These are phyloP conservation scores for Castanea sativa DNA, from an alignment of 306 rosid genomes.

Conservation along the genomic window DNA sequence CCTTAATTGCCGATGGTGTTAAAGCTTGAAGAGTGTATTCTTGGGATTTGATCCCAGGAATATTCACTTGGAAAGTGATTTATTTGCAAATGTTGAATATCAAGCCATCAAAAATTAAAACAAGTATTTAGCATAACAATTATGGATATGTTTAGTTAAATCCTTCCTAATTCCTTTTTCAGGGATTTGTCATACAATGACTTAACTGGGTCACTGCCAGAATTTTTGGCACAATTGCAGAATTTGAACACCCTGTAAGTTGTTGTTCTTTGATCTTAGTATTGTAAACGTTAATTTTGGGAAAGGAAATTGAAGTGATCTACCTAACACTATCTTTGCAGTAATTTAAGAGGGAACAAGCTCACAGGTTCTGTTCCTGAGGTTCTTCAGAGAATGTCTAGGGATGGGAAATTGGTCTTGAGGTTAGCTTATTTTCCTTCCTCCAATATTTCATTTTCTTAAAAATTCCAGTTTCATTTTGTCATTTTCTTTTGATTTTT, in stretches of 20 bases:
- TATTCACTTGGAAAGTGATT: background rate
- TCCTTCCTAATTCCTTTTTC: background rate
- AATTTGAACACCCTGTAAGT: constrained; percentile 35
- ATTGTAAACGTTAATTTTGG: background rate
- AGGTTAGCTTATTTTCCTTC: background rate
- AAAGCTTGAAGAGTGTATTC: background rate
- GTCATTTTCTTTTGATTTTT: background rate
- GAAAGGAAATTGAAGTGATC: too few species aligned
- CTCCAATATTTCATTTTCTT: background rate
- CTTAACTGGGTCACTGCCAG: constrained; percentile 36
- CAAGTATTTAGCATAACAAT: too few species aligned
- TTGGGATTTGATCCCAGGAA: background rate
- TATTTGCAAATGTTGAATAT: background rate
- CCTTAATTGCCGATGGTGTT: background rate
- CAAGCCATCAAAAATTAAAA: rapidly evolving
- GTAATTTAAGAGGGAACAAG: constrained; percentile 21
- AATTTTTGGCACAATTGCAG: constrained; percentile 20
- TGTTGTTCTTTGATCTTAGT: background rate
- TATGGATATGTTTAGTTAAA: too few species aligned
- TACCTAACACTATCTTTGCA: background rate
- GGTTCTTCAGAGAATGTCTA: constrained; percentile 7
- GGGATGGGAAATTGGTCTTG: background rate
- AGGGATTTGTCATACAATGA: constrained; percentile 52
- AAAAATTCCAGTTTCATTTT: background rate
- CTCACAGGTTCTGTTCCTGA: constrained; percentile 25